These are phyloP conservation scores for Pyrenophora seminiperda DNA, from an alignment of 2,329 filamentous ascomycete genomes.

Conservation along the genomic window DNA sequence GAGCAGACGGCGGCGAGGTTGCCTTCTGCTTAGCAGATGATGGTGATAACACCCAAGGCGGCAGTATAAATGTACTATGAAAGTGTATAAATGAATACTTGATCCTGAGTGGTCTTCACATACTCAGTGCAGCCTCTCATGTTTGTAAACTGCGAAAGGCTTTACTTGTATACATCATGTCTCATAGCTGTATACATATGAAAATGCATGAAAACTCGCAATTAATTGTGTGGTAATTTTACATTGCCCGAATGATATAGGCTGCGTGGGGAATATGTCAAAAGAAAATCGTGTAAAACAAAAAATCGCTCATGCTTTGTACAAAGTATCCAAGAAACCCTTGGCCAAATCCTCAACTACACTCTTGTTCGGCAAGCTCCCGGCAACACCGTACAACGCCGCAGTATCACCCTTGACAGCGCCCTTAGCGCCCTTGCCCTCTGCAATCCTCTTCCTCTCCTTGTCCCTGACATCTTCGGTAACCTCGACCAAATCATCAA, in stretches of 20 bases:
- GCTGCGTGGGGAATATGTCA: not conserved
- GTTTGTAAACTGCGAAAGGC: too few relatives aligned
- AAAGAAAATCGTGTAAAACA: not conserved
- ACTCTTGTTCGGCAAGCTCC: conserved; percentile 92
- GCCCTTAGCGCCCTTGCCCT: conserved; percentile 66
- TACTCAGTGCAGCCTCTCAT: too few relatives aligned
- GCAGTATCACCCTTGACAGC: conserved; percentile 75
- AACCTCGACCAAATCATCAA: conserved; percentile 68
- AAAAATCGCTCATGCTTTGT: conserved; percentile 69
- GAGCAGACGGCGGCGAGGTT: conserved; percentile 69
- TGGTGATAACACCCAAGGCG: conserved; percentile 12
- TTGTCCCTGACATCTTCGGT: conserved; percentile 77
- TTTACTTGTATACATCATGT: too few relatives aligned
- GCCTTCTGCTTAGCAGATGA: conserved; percentile 48
- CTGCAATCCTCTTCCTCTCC: conserved; percentile 71
- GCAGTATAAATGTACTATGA: conserved; percentile 16
- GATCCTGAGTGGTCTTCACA: too few relatives aligned
- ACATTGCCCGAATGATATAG: too few relatives aligned
- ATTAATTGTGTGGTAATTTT: not conserved
- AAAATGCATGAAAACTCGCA: not conserved
- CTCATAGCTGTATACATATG: not conserved
- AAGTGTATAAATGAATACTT: conserved; percentile 8
- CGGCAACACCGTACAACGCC: conserved; percentile 92
- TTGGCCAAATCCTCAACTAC: conserved; percentile 88
- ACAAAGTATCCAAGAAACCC: conserved; percentile 90